These are phyloP conservation scores for Hypomyces perniciosus DNA, from an alignment of 2,329 filamentous ascomycete species.

Conservation along the genomic window DNA sequence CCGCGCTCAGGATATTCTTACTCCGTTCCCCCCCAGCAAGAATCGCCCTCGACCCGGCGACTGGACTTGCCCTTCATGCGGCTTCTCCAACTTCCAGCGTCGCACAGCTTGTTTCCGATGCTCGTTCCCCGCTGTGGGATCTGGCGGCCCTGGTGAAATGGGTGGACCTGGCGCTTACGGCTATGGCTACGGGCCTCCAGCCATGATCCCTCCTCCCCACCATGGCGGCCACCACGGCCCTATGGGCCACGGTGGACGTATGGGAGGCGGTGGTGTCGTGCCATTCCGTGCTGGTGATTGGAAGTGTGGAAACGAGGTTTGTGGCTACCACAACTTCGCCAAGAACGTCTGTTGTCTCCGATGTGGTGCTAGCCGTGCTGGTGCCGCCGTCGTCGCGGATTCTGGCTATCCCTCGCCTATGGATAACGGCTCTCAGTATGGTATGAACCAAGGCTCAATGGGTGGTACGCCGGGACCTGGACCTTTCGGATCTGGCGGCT, in stretches of 20 bases:
- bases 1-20: slow-evolving; percentile 90
- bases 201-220: slow-evolving; percentile 73
- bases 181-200: slow-evolving; percentile 63
- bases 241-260: slow-evolving; percentile 58
- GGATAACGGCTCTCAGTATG: slow-evolving; percentile 76
- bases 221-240: slow-evolving; percentile 61
- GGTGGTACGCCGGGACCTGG: slow-evolving; percentile 73
- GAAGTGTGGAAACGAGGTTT: slow-evolving; percentile 97
- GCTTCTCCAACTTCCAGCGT: slow-evolving; percentile 98
- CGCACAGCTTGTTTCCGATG: slow-evolving; percentile 98
- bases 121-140: slow-evolving; percentile 92
- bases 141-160: slow-evolving; percentile 59
- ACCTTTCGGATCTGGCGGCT: slow-evolving; percentile 63
- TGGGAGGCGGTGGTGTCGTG: slow-evolving; percentile 78
- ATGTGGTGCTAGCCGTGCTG: slow-evolving; percentile 89
- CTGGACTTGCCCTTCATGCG: slow-evolving; percentile 98
- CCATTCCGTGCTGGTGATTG: slow-evolving; percentile 98
- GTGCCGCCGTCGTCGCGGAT: slow-evolving; percentile 89
- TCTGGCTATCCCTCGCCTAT: slow-evolving; percentile 87
- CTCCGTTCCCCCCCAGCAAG: slow-evolving; percentile 96
- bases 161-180: slow-evolving; percentile 48
- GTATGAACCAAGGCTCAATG: slow-evolving; percentile 85
- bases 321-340: slow-evolving; percentile 98
- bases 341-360: slow-evolving; percentile 98
- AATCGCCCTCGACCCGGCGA: slow-evolving; percentile 95